Evolutionary conservation across 1,284 basidiomycete genomes (phyloP).

Genomic region (Moesziomyces aphidis): DNA sequence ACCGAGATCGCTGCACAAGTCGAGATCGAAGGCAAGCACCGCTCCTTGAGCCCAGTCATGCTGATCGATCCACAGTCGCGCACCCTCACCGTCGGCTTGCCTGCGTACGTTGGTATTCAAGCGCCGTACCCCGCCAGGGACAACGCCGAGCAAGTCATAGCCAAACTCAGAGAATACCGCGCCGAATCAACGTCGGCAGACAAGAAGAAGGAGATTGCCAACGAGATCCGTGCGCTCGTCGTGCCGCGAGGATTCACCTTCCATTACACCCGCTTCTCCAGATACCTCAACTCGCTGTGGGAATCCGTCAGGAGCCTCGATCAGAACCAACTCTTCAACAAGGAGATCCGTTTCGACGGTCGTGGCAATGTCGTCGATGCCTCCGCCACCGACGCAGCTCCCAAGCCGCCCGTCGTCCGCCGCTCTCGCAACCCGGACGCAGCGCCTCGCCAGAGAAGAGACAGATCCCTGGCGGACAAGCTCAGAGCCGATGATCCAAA

Average conservation of each 20-base stretch:
- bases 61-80: conserved; percentile 13
- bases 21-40: neutral
- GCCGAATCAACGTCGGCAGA: neutral
- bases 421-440: neutral
- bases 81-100: conserved; percentile 18
- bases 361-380: neutral
- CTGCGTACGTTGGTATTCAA: conserved; percentile 17
- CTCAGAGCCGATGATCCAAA: conserved; percentile 11
- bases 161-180: conserved; percentile 12
- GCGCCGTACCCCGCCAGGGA: conserved; percentile 9
- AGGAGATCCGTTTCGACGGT: neutral
- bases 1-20: conserved; percentile 1
- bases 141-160: neutral
- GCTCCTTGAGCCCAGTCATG: conserved; percentile 2
- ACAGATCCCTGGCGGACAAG: conserved; percentile 1
- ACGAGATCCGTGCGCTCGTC: conserved; percentile 7
- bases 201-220: conserved; percentile 1
- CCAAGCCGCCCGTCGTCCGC: neutral
- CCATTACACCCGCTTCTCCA: neutral
- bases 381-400: neutral
- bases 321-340: neutral
- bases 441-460: neutral
- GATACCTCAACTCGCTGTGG: conserved; percentile 7
- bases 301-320: conserved; percentile 2
- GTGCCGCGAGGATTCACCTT: conserved; percentile 20